Percentiles rank a stretch among this genome's conserved stretches.
phyloP scores from a whole-genome alignment of 2,329 filamentous ascomycete genomes.

The Aspergillus cejpii region DNA sequence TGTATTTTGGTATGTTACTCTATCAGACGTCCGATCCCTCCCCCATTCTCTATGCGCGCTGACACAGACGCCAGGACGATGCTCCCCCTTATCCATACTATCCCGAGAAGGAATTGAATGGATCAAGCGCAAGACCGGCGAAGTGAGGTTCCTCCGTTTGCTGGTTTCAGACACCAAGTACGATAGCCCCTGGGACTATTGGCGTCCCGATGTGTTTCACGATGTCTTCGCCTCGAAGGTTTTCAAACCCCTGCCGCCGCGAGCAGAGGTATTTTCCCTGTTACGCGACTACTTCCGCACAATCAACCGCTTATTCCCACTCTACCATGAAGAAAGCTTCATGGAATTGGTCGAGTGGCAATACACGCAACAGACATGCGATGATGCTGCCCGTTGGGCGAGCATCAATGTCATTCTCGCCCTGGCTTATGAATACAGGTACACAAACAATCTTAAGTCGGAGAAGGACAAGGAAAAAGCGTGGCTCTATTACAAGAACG shows the following conservation, averaged over 20 bases:
- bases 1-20: conserved; percentile 58
- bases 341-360: conserved; percentile 93
- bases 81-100: conserved; percentile 92
- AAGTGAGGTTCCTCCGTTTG: conserved; percentile 80
- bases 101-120: conserved; percentile 93
- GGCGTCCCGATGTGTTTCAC: conserved; percentile 92
- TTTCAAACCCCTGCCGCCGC: conserved; percentile 72
- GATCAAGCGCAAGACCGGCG: conserved; percentile 95
- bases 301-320: conserved; percentile 93
- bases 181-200: conserved; percentile 84
- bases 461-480: conserved; percentile 85
- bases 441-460: conserved; percentile 83
- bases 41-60: neutral
- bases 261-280: conserved; percentile 75
- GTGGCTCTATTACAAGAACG: conserved; percentile 91
- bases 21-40: neutral
- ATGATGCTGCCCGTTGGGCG: conserved; percentile 94
- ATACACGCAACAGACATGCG: conserved; percentile 83
- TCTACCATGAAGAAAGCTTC: conserved; percentile 92
- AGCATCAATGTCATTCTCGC: conserved; percentile 85
- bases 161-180: conserved; percentile 74
- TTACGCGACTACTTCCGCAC: conserved; percentile 91
- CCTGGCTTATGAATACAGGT: conserved; percentile 78
- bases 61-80: conserved; percentile 57
- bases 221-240: conserved; percentile 79